Evolutionary conservation across 371 early-diverging fungal species (phyloP).

Genomic region (Circinella umbellata): DNA sequence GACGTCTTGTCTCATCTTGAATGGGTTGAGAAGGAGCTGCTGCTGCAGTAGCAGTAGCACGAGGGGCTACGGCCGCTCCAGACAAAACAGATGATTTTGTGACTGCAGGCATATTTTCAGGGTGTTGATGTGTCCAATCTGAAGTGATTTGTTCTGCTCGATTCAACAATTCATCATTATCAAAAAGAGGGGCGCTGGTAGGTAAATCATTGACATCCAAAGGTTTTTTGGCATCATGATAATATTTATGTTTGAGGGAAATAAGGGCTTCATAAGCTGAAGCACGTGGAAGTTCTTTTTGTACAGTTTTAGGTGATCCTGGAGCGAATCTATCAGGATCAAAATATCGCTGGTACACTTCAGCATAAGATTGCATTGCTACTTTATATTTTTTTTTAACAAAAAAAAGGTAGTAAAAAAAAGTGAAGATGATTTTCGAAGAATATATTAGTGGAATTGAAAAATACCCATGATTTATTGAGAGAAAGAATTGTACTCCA

Average conservation of each 20-base stretch:
- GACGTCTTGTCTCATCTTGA: background rate
- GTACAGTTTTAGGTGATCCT: conserved; percentile 6
- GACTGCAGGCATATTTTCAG: background rate
- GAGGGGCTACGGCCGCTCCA: too few species aligned
- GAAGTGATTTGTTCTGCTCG: conserved; percentile 4
- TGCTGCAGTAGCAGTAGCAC: too few species aligned
- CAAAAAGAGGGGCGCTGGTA: conserved; percentile 13
- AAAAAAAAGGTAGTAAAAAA: background rate
- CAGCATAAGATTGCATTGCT: conserved; percentile 10
- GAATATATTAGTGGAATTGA: background rate
- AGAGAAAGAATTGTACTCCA: background rate
- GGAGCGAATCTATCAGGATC: conserved; percentile 5
- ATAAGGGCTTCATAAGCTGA: conserved; percentile 12
- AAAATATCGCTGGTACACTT: conserved; percentile 12
- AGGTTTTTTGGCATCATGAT: conserved; percentile 4
- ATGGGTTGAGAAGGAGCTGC: background rate
- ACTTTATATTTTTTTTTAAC: background rate
- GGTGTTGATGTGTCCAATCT: conserved; percentile 11
- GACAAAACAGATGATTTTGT: background rate
- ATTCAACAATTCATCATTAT: conserved; percentile 1
- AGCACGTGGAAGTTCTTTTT: conserved; percentile 13
- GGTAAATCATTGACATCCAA: conserved; percentile 9
- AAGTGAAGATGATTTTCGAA: background rate
- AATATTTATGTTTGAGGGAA: conserved; percentile 9
- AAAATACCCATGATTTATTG: background rate